Evolutionary conservation across 257 asterid species (phyloP).

Genomic region (Capsicum chinense): DNA sequence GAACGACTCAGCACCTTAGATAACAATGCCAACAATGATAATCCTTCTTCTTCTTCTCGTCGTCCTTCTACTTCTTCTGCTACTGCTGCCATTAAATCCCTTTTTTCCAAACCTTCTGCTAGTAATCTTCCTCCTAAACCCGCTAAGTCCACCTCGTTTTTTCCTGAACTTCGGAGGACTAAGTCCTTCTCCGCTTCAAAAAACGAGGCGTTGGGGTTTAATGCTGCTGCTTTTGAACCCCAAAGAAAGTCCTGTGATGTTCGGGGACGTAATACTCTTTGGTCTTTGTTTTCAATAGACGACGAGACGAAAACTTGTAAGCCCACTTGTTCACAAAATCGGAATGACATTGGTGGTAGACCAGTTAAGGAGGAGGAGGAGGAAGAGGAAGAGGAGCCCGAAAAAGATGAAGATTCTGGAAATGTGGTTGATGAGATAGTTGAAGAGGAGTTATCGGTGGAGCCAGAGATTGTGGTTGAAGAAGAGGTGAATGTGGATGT

Average conservation of each 20-base stretch:
- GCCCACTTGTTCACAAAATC: constrained; percentile 33
- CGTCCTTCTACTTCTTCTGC: constrained; percentile 70
- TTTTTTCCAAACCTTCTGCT: constrained; percentile 47
- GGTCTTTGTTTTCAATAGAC: constrained; percentile 54
- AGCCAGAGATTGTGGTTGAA: constrained; percentile 67
- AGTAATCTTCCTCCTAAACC: constrained; percentile 52
- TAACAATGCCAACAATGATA: constrained; percentile 46
- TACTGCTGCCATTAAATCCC: constrained; percentile 63
- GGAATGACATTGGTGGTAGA: constrained; percentile 29
- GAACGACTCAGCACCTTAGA: constrained; percentile 73
- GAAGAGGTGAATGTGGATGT: constrained; percentile 43
- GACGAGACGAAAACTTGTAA: constrained; percentile 38
- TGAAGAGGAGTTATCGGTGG: constrained; percentile 46
- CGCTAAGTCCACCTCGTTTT: constrained; percentile 40
- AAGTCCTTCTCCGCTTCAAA: constrained; percentile 70
- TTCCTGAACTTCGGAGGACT: constrained; percentile 64
- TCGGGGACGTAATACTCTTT: constrained; percentile 62
- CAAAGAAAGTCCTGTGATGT: constrained; percentile 75
- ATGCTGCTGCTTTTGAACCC: constrained; percentile 53
- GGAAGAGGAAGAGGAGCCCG: constrained; percentile 37
- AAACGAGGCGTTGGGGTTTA: constrained; percentile 60
- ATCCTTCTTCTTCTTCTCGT: constrained; percentile 53
- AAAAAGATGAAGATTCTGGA: constrained; percentile 47
- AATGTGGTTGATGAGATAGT: constrained; percentile 57
- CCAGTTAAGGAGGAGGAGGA: constrained; percentile 53